These are phyloP conservation scores for Venturia carpophila DNA, from an alignment of 2,329 filamentous ascomycete genomes.

Conservation along the genomic window DNA sequence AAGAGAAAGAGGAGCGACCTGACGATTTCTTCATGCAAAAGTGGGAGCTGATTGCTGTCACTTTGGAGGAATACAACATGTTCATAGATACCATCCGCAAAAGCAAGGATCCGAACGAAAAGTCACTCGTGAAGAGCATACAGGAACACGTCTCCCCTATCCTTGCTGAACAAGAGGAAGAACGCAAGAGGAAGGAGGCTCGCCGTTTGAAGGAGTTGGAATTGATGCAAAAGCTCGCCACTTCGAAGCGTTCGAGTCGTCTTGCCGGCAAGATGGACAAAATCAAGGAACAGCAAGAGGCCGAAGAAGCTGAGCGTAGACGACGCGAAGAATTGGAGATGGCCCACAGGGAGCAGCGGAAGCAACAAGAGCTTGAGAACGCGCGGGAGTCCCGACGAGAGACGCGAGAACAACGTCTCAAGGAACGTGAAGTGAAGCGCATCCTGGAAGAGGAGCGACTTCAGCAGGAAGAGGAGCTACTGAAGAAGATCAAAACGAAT, in stretches of 20 bases:
- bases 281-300: constrained; percentile 64
- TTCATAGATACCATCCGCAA: constrained; percentile 66
- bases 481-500: constrained; percentile 28
- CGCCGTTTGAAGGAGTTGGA: constrained; percentile 74
- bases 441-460: constrained; percentile 79
- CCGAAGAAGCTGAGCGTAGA: constrained; percentile 61
- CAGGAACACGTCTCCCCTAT: constrained; percentile 74
- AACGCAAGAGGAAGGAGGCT: constrained; percentile 61
- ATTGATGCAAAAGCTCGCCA: constrained; percentile 78
- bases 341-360: constrained; percentile 51
- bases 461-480: constrained; percentile 63
- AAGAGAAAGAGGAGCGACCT: constrained; percentile 29
- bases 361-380: constrained; percentile 57
- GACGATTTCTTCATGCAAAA: constrained; percentile 65
- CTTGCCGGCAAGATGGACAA: constrained; percentile 75
- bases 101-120: constrained; percentile 78
- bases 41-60: constrained; percentile 89
- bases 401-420: constrained; percentile 77
- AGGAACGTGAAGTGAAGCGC: constrained; percentile 76
- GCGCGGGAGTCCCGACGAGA: constrained; percentile 73
- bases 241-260: constrained; percentile 85
- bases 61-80: constrained; percentile 64
- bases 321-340: constrained; percentile 56
- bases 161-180: constrained; percentile 66
- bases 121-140: constrained; percentile 62